Evolutionary conservation across 495 filamentous ascomycete species (phyloP).

Genomic region (Polyplosphaeria fusca): DNA sequence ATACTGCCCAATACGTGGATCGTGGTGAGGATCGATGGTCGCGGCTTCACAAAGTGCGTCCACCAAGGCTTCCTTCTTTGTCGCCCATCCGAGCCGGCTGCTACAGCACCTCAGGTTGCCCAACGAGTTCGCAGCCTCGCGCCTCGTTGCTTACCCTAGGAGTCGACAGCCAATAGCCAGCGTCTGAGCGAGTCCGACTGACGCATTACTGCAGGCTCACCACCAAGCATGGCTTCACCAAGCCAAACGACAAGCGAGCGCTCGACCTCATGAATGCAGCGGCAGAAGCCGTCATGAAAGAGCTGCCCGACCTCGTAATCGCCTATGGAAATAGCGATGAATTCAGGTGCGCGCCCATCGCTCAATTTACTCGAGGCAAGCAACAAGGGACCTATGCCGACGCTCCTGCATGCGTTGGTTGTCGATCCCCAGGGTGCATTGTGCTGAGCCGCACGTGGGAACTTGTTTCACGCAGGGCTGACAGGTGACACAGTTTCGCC

Average conservation of each 20-base stretch:
- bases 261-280: constrained; percentile 93
- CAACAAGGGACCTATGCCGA: too few species aligned
- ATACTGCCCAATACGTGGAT: constrained; percentile 91
- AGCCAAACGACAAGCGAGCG: constrained; percentile 87
- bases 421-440: background rate
- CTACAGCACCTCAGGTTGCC: too few species aligned
- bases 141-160: too few species aligned
- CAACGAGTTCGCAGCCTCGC: too few species aligned
- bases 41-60: constrained; percentile 23
- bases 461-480: constrained; percentile 15
- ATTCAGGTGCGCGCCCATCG: constrained; percentile 58
- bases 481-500: constrained; percentile 64
- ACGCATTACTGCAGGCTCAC: constrained; percentile 56
- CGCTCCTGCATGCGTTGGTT: too few species aligned
- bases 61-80: constrained; percentile 5
- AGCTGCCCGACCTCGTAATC: constrained; percentile 78
- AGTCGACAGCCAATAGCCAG: too few species aligned
- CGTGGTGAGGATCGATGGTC: constrained; percentile 84
- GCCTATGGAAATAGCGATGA: constrained; percentile 94
- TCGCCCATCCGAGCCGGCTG: too few species aligned
- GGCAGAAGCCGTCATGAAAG: constrained; percentile 75
- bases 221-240: constrained; percentile 75
- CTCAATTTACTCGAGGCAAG: background rate
- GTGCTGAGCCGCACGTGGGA: constrained; percentile 9
- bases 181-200: too few species aligned